Evolutionary conservation across 2,329 filamentous ascomycete genomes (phyloP).

Genomic region (Scleromitrula shiraiana): DNA sequence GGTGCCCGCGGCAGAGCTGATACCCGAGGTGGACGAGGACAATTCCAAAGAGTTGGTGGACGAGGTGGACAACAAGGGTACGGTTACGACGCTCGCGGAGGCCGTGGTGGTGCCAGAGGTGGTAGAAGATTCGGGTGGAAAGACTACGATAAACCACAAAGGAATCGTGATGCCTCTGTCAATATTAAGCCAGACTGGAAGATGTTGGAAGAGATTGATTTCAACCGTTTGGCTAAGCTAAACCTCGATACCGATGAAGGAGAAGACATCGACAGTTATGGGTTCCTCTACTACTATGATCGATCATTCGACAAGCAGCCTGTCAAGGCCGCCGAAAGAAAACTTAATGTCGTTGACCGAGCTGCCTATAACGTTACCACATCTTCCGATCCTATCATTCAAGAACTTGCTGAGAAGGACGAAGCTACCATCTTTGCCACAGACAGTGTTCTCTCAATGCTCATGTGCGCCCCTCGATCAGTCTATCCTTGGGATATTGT

Average conservation of each 20-base stretch:
- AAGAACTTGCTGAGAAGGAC: constrained; percentile 91
- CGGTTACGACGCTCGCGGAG: constrained; percentile 59
- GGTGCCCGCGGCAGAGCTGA: constrained; percentile 61
- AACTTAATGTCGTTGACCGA: constrained; percentile 81
- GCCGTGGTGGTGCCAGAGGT: constrained; percentile 61
- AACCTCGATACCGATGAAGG: constrained; percentile 93
- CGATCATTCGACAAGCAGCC: constrained; percentile 88
- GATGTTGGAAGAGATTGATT: constrained; percentile 97
- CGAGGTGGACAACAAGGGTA: constrained; percentile 59
- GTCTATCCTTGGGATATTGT: constrained; percentile 99
- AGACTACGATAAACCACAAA: constrained; percentile 95
- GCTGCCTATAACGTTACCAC: constrained; percentile 98
- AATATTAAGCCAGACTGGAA: constrained; percentile 95
- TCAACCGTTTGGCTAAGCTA: constrained; percentile 87
- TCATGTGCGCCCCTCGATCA: constrained; percentile 95
- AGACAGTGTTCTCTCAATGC: constrained; percentile 95
- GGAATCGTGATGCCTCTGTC: constrained; percentile 92
- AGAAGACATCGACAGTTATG: constrained; percentile 91
- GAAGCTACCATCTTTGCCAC: constrained; percentile 96
- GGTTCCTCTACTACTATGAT: constrained; percentile 98
- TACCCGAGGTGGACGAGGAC: constrained; percentile 51
- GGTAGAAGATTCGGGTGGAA: constrained; percentile 95
- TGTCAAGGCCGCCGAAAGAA: constrained; percentile 81
- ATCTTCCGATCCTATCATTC: constrained; percentile 90
- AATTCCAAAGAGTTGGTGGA: constrained; percentile 65